These are phyloP conservation scores for Epithele typhae DNA, from an alignment of 768 basidiomycete genomes.

Conservation along the genomic window DNA sequence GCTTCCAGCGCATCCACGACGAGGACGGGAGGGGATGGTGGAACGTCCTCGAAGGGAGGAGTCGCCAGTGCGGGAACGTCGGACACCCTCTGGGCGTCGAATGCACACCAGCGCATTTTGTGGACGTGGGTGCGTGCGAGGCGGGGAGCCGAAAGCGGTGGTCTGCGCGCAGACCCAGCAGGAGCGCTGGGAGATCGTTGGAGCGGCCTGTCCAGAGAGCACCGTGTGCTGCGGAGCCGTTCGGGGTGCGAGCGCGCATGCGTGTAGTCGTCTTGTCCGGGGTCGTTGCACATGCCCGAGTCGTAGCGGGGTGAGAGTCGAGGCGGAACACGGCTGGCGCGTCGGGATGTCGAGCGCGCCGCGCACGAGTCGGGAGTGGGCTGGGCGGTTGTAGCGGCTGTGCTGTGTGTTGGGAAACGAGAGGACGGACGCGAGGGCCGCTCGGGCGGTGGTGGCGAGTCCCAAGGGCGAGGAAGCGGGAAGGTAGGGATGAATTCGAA, in stretches of 20 bases:
- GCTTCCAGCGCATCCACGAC: no score
- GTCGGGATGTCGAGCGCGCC: no score
- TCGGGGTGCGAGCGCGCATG: background rate
- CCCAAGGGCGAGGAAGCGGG: background rate
- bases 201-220: no score
- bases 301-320: background rate
- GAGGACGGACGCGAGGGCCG: constrained; percentile 3
- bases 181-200: no score
- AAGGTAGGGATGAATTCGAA: constrained; percentile 3
- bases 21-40: no score
- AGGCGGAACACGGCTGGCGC: background rate
- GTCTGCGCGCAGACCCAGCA: no score
- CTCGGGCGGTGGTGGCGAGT: background rate
- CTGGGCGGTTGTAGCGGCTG: background rate
- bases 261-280: background rate
- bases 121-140: no score
- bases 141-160: no score
- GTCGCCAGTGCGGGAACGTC: no score
- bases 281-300: background rate
- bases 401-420: background rate
- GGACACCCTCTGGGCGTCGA: background rate
- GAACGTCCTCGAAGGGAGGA: background rate
- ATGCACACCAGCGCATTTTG: no score
- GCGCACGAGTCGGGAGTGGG: background rate
- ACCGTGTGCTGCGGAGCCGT: no score